These are phyloP conservation scores for Tolypocladium guangdongense DNA, from an alignment of 2,329 filamentous ascomycete genomes.

Conservation along the genomic window DNA sequence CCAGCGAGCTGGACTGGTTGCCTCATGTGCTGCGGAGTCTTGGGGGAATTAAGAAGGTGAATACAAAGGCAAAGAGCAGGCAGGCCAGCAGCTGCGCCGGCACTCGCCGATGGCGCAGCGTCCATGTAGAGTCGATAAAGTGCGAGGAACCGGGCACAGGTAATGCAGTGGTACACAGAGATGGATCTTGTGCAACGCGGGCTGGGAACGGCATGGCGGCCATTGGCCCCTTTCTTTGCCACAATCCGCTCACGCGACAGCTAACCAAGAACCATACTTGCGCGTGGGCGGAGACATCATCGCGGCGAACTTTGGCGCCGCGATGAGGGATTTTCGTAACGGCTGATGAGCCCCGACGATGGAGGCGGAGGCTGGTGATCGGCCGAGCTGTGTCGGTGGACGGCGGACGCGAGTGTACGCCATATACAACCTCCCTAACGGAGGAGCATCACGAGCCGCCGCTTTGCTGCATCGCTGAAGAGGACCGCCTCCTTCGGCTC, in stretches of 20 bases:
- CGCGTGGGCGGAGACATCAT: background rate
- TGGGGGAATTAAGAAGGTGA: constrained; percentile 27
- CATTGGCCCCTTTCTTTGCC: no score
- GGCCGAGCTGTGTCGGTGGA: background rate
- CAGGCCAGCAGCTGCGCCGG: constrained; percentile 21
- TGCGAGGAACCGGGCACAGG: background rate
- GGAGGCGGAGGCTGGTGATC: background rate
- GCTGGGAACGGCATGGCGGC: no score
- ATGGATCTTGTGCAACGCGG: no score
- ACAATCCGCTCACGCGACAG: no score
- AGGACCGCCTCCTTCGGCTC: no score
- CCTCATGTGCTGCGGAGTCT: background rate
- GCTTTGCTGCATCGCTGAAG: no score
- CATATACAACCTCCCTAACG: background rate
- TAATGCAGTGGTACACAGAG: background rate
- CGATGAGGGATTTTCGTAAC: background rate
- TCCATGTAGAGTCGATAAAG: background rate
- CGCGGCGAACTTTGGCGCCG: background rate
- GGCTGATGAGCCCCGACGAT: background rate
- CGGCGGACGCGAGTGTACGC: background rate
- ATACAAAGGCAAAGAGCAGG: constrained; percentile 26
- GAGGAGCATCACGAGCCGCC: background rate
- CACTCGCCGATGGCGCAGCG: background rate
- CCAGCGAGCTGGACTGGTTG: background rate
- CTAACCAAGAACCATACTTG: background rate